Evolutionary conservation across 306 rosid species (phyloP).

Genomic region (Quercus engelmannii): DNA sequence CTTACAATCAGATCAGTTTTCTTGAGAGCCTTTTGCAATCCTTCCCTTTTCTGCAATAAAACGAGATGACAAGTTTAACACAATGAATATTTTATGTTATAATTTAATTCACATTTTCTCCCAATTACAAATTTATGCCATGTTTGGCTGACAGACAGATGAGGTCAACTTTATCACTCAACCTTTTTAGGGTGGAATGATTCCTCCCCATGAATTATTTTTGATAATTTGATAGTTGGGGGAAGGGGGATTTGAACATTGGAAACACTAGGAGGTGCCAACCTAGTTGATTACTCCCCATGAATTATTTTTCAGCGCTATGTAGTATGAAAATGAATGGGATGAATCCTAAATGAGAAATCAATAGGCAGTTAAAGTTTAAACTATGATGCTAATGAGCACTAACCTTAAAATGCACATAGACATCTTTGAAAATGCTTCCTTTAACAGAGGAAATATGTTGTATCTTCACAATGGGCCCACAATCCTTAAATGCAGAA

Average conservation of each 20-base stretch:
- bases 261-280: no score
- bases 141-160: no score
- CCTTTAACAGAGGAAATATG: conserved; percentile 11
- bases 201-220: no score
- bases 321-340: no score
- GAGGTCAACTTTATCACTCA: no score
- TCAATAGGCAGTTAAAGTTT: background rate
- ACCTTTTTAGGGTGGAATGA: no score
- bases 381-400: background rate
- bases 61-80: background rate
- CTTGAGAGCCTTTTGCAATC: conserved; percentile 13
- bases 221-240: no score
- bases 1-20: background rate
- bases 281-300: no score
- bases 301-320: no score
- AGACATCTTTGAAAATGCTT: conserved; percentile 16
- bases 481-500: background rate
- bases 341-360: no score
- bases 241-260: no score
- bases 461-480: background rate
- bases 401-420: conserved; percentile 21
- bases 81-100: background rate
- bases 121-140: background rate
- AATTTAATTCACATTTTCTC: background rate
- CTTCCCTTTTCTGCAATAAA: conserved; percentile 13